phyloP scores from a whole-genome alignment of 169 alveolate genomes.

The Plasmodium vinckei region DNA sequence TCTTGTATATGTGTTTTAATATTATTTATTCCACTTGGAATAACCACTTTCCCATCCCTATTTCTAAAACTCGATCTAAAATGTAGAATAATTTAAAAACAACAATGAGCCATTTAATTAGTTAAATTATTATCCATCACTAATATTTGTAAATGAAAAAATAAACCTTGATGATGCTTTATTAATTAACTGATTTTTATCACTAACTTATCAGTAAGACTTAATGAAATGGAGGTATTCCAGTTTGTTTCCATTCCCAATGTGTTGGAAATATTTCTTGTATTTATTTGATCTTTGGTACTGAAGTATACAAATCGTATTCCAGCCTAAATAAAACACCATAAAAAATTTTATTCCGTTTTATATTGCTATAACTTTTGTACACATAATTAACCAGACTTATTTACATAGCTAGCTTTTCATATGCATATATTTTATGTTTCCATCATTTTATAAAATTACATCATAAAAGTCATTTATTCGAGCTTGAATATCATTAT shows the following conservation, averaged over 20 bases:
- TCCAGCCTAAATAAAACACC: conserved; percentile 77
- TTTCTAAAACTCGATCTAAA: conserved; percentile 52
- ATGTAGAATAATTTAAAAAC: background rate
- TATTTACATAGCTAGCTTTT: too few relatives aligned
- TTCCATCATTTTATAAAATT: background rate
- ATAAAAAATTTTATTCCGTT: too few relatives aligned
- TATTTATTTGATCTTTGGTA: conserved; percentile 80
- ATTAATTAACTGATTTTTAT: background rate
- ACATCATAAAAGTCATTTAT: conserved; percentile 55
- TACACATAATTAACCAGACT: too few relatives aligned
- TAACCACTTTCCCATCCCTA: conserved; percentile 77
- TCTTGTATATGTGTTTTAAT: conserved; percentile 77
- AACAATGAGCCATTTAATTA: background rate
- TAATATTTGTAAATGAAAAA: background rate
- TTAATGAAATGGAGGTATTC: conserved; percentile 86
- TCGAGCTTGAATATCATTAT: conserved; percentile 48
- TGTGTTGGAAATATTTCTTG: conserved; percentile 81
- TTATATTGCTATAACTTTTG: too few relatives aligned
- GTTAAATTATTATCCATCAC: background rate
- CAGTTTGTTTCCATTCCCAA: conserved; percentile 88
- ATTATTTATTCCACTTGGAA: conserved; percentile 80
- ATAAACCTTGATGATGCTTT: too few relatives aligned
- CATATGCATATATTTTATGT: background rate
- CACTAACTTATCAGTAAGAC: conserved; percentile 51
- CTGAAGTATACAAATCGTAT: conserved; percentile 86